Conservation (phyloP, 2,329 filamentous ascomycete species). For the Pseudopithomyces chartarum region DNA sequence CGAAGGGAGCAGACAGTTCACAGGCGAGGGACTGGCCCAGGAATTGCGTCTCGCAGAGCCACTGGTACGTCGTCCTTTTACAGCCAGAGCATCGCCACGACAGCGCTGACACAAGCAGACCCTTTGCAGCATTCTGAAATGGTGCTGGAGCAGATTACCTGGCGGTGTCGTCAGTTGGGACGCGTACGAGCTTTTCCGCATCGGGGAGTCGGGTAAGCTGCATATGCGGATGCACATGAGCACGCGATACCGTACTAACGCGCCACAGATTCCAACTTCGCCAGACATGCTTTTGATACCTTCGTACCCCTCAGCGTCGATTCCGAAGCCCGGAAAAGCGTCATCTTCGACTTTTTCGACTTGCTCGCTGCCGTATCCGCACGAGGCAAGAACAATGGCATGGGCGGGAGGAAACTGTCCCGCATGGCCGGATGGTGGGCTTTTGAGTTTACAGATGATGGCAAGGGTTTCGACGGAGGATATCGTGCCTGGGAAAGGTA, state of each 20-base stretch:
- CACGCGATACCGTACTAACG: constrained; percentile 22
- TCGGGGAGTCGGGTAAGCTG: constrained; percentile 82
- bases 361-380: constrained; percentile 88
- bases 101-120: constrained; percentile 62
- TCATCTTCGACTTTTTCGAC: constrained; percentile 97
- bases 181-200: constrained; percentile 92
- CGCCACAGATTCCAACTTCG: constrained; percentile 80
- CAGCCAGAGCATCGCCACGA: constrained; percentile 3
- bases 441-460: constrained; percentile 86
- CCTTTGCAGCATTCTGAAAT: constrained; percentile 91
- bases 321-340: constrained; percentile 79
- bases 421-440: constrained; percentile 98
- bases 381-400: constrained; percentile 89
- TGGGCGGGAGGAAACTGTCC: constrained; percentile 91
- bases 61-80: constrained; percentile 67
- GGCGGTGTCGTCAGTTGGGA: constrained; percentile 97
- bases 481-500: constrained; percentile 88
- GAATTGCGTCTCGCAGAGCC: constrained; percentile 93
- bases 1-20: constrained; percentile 61
- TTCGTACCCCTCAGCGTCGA: constrained; percentile 95
- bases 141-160: constrained; percentile 94
- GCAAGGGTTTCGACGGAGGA: constrained; percentile 90
- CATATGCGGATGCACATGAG: constrained; percentile 13
- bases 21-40: constrained; percentile 74
- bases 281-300: constrained; percentile 90